Evolutionary conservation across 805 yeast genomes (phyloP), one percentile per base, ranked within the genome.

Genomic region (Danielia reshetovae): DNA sequence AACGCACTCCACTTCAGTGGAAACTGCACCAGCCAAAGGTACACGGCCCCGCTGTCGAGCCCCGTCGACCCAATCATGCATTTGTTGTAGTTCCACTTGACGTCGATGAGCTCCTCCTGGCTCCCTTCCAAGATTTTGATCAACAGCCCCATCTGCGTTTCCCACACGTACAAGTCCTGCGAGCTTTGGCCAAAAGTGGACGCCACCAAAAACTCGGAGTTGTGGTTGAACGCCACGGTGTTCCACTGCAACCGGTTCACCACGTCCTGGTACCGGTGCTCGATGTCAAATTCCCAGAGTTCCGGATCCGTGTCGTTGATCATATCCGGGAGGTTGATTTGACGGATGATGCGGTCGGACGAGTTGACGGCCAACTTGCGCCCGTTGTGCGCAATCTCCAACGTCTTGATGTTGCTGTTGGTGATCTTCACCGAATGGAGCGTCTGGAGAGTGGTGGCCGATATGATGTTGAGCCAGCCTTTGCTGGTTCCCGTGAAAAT

Each of bases 1-100:
- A 89, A 65, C 1, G 97, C 95, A 57, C 94, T 83, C 97, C 97
- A 89, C 60, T 85, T 84, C 49, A 88, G 96, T 1, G 95, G 94
- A 14, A 85, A 76, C 25, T 75, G 74, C 7, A 85, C 73, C 32
- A 82, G 75, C 96, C 97, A 90, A 26, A 84, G 54, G 52, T 85
- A 88, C 2, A 89, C 73, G 24, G 77, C 68, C 1, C 97, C 97
- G 21, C 85, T 69, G 51, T 89, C 97, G 35, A 85, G 62, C 0
- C 97, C 96, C 18, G 85, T 84, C 12, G 95, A 83, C 7, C 82
- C 83, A 22, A 90, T 77, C 41, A 75, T 65, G 57, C 95, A 86
- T 35, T 76, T 69, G 32, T 76, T 65, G 38, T 76, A 79, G 55
- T 89, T 86, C 95, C 96, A 89, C 48, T 81, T 89, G 24, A 88